phyloP scores from a whole-genome alignment of 2,329 filamentous ascomycete genomes.

The Colletotrichum graminicola region DNA sequence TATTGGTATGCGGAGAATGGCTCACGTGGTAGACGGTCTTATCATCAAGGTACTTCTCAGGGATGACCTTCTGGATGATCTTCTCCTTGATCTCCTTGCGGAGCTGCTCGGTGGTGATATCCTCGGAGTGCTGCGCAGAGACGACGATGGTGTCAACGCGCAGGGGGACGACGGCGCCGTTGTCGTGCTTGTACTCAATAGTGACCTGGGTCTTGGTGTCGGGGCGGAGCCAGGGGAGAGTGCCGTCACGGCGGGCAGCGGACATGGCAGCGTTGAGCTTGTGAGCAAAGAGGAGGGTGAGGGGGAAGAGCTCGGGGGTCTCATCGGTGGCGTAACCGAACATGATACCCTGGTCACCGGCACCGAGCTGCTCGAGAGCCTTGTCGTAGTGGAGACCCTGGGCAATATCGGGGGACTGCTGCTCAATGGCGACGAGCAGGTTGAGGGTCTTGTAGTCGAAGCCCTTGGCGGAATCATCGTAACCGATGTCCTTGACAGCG shows the following conservation, averaged over 20 bases:
- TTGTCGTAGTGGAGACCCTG: conserved; percentile 99
- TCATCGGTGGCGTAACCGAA: conserved; percentile 99
- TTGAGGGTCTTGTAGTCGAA: conserved; percentile 99
- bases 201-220: conserved; percentile 99
- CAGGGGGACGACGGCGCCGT: conserved; percentile 90
- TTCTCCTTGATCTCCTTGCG: conserved; percentile 96
- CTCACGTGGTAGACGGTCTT: conserved; percentile 94
- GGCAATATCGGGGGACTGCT: conserved; percentile 98
- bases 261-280: conserved; percentile 97
- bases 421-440: conserved; percentile 97
- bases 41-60: conserved; percentile 90
- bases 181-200: conserved; percentile 97
- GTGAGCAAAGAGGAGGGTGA: conserved; percentile 95
- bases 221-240: conserved; percentile 92
- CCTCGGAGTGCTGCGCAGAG: conserved; percentile 91
- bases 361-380: conserved; percentile 96
- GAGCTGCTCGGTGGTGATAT: conserved; percentile 90
- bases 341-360: conserved; percentile 99
- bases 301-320: conserved; percentile 95
- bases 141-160: conserved; percentile 98
- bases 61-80: conserved; percentile 96
- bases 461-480: conserved; percentile 96
- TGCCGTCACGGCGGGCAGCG: conserved; percentile 86
- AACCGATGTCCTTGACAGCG: conserved; percentile 98
- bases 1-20: conserved; percentile 41